phyloP scores from a whole-genome alignment of 176 grass and related monocot species.

The Carex scoparia region DNA sequence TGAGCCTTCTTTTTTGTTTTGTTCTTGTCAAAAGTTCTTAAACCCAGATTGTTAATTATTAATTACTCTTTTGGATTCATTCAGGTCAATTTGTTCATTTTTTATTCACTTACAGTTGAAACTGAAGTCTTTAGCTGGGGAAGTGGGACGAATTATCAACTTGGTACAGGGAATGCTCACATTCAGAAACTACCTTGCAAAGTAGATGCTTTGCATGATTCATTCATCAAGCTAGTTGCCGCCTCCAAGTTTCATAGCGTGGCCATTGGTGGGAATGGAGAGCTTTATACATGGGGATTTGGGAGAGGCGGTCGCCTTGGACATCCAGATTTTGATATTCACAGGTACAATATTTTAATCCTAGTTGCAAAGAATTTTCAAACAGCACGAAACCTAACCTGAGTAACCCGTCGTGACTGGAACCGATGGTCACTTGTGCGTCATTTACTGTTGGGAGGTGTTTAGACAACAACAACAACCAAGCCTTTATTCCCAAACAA shows the following conservation, averaged over 20 bases:
- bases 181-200: constrained; percentile 98
- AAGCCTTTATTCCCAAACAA: too few relatives aligned
- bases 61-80: background rate
- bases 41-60: background rate
- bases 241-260: constrained; percentile 97
- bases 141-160: constrained; percentile 97
- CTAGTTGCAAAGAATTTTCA: background rate
- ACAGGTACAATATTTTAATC: constrained; percentile 41
- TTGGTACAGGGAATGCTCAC: constrained; percentile 95
- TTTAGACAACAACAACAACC: too few relatives aligned
- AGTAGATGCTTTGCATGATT: constrained; percentile 87
- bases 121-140: constrained; percentile 98
- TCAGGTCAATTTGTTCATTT: constrained; percentile 2
- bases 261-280: constrained; percentile 75
- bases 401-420: background rate
- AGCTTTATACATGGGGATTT: constrained; percentile 98
- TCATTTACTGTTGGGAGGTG: background rate
- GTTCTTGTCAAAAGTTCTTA: background rate
- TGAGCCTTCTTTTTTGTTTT: background rate
- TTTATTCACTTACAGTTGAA: constrained; percentile 62
- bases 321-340: constrained; percentile 87
- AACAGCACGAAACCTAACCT: background rate
- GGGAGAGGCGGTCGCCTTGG: constrained; percentile 92
- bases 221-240: constrained; percentile 59
- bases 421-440: background rate